A percentile compares a stretch with the other conserved stretches of the same genome.
Conservation (phyloP, 768 basidiomycete genomes). For the Lyophyllum shimeji region DNA sequence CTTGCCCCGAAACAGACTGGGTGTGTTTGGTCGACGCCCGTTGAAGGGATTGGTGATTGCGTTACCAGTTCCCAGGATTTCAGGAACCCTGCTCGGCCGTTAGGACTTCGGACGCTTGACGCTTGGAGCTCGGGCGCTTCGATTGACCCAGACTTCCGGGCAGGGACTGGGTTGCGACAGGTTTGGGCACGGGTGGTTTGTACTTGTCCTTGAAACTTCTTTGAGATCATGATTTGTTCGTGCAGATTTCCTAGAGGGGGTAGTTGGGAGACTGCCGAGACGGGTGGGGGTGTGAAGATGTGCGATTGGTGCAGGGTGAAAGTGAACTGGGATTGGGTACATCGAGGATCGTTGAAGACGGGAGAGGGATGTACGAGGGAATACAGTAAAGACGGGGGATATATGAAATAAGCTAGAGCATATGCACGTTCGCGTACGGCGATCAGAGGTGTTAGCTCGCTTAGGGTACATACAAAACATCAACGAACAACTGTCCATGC, state of each 20-base stretch:
- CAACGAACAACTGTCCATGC: neutral
- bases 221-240: slow-evolving; percentile 8
- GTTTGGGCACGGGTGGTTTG: neutral
- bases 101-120: no score
- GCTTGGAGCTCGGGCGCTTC: neutral
- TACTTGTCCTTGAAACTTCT: neutral
- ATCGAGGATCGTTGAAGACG: neutral
- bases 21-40: no score
- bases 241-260: slow-evolving; percentile 1
- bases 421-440: neutral
- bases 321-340: neutral
- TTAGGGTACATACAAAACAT: neutral
- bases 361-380: neutral
- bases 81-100: neutral
- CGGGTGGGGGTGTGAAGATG: neutral
- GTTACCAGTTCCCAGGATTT: neutral
- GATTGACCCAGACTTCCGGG: neutral
- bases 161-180: neutral
- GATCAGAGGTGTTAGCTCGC: neutral
- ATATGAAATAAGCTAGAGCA: neutral
- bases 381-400: neutral
- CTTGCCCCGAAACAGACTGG: neutral
- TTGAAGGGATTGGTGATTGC: neutral
- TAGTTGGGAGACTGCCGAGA: neutral
- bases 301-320: neutral